A percentile compares a stretch with the other conserved stretches of the same genome.
These are phyloP conservation scores for Sugiyamaella xylanicola DNA, from an alignment of 1,139 yeast genomes.

Conservation along the genomic window DNA sequence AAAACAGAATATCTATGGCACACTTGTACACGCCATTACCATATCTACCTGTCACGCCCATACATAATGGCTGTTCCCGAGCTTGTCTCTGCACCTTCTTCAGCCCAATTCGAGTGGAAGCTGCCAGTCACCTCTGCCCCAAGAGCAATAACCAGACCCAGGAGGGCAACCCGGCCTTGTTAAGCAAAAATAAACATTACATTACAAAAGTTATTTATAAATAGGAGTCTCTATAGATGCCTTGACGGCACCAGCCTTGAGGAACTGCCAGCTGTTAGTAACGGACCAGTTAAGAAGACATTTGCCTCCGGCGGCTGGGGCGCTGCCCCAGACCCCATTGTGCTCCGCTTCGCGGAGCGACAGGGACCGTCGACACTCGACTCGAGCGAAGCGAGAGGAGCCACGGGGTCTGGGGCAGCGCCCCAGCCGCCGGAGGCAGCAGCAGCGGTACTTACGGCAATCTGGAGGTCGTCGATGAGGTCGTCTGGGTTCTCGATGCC, in stretches of 20 bases:
- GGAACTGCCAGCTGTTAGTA: constrained; percentile 20
- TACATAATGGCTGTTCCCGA: too few species aligned
- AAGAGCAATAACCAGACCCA: background rate
- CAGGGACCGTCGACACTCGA: background rate
- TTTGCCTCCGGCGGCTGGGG: background rate
- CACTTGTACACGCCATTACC: too few species aligned
- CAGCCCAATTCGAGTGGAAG: too few species aligned
- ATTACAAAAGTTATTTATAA: constrained; percentile 14
- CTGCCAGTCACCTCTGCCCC: background rate
- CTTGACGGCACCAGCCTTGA: constrained; percentile 35
- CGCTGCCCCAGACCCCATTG: background rate
- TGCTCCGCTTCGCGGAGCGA: background rate
- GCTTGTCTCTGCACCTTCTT: too few species aligned
- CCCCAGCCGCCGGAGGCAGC: constrained; percentile 6
- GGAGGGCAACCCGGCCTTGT: background rate
- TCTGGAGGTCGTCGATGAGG: constrained; percentile 67
- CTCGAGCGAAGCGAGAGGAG: constrained; percentile 6
- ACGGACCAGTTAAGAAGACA: background rate
- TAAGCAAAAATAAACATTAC: constrained; percentile 3
- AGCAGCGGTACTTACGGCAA: constrained; percentile 45
- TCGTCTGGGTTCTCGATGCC: constrained; percentile 77
- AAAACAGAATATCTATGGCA: too few species aligned
- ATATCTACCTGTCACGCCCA: too few species aligned
- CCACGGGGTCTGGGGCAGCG: constrained; percentile 10
- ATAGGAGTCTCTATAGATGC: constrained; percentile 17